These are phyloP conservation scores for Leccinum boreale DNA, from an alignment of 768 basidiomycete species.

Conservation along the genomic window DNA sequence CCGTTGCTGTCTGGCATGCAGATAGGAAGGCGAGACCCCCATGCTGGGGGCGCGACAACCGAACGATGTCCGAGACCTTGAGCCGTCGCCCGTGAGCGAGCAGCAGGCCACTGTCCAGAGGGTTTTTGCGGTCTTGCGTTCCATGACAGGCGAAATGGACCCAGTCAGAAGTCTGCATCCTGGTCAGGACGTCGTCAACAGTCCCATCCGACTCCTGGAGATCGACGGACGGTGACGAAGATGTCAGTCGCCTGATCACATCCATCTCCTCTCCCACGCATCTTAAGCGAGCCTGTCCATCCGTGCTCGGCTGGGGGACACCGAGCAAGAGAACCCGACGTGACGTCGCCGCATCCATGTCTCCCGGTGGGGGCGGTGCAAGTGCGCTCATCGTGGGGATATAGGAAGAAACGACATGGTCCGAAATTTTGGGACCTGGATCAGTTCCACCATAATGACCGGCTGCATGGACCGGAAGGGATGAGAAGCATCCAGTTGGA, in stretches of 20 bases:
- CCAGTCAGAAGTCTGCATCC: neutral
- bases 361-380: neutral
- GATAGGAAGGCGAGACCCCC: slow-evolving; percentile 27
- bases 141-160: neutral
- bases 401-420: slow-evolving; percentile 20
- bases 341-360: neutral
- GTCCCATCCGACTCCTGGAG: neutral
- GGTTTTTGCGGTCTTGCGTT: slow-evolving; percentile 13
- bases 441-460: neutral
- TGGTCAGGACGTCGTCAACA: neutral
- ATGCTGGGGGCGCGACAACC: slow-evolving; percentile 1
- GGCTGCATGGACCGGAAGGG: neutral
- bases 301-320: slow-evolving; percentile 14
- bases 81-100: slow-evolving; percentile 1
- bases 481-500: neutral
- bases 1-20: neutral
- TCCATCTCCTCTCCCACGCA: slow-evolving; percentile 13
- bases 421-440: neutral
- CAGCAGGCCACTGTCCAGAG: slow-evolving; percentile 19
- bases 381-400: slow-evolving; percentile 27
- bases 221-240: neutral
- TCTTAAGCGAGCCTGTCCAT: slow-evolving; percentile 2
- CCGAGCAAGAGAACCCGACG: slow-evolving; percentile 1
- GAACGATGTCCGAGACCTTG: neutral
- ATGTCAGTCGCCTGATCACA: slow-evolving; percentile 9